These are phyloP conservation scores for Calcarisporium arbuscula DNA, from an alignment of 2,329 filamentous ascomycete genomes.

Conservation along the genomic window DNA sequence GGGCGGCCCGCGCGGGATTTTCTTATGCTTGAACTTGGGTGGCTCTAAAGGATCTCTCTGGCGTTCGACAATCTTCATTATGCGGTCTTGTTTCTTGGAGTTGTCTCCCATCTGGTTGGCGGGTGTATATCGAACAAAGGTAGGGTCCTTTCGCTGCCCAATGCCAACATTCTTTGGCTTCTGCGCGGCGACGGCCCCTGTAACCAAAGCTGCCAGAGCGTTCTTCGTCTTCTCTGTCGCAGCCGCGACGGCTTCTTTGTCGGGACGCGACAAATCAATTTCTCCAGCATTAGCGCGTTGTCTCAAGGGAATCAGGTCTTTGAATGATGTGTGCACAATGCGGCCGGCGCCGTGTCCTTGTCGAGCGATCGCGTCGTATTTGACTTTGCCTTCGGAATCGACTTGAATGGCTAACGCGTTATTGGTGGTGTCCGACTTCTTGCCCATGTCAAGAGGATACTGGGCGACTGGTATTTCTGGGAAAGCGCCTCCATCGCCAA, in stretches of 20 bases:
- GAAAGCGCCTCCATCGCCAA: slow-evolving; percentile 92
- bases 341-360: slow-evolving; percentile 79
- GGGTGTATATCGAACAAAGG: slow-evolving; percentile 92
- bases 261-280: slow-evolving; percentile 78
- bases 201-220: slow-evolving; percentile 75
- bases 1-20: slow-evolving; percentile 87
- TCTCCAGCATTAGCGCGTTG: slow-evolving; percentile 92
- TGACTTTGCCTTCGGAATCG: slow-evolving; percentile 84
- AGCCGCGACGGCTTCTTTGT: slow-evolving; percentile 73
- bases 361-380: slow-evolving; percentile 90
- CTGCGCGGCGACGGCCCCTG: slow-evolving; percentile 81
- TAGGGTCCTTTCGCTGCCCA: slow-evolving; percentile 74
- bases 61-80: slow-evolving; percentile 96
- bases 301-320: slow-evolving; percentile 88
- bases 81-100: slow-evolving; percentile 82
- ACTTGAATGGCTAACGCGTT: slow-evolving; percentile 93
- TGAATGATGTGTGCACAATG: slow-evolving; percentile 92
- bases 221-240: slow-evolving; percentile 85
- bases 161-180: slow-evolving; percentile 93
- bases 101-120: slow-evolving; percentile 93
- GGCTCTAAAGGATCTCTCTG: slow-evolving; percentile 95
- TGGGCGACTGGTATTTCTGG: slow-evolving; percentile 91
- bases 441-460: slow-evolving; percentile 92
- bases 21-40: slow-evolving; percentile 98
- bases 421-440: slow-evolving; percentile 64